Base-by-base conservation (phyloP, 2,329 filamentous ascomycete genomes). In the Paraphaeosphaeria minitans region DNA sequence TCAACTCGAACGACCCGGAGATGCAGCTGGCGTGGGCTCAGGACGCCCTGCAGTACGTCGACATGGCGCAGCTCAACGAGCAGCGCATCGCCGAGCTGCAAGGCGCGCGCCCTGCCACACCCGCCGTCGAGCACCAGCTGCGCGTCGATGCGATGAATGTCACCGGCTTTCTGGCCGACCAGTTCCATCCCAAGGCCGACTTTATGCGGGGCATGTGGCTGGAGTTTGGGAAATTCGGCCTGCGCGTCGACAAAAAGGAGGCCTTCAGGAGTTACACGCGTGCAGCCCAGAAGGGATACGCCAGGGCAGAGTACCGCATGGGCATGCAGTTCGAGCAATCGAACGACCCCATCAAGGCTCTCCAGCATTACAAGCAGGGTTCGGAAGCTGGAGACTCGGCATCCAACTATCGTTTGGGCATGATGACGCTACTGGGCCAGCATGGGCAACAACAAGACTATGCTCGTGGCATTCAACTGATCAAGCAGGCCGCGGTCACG, bases 311-410 rank as follows among this genome's bases (percentile, higher is more conserved):
- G 77, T 99, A 99, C 77, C 88, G 95, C 48, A 96, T 99, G 80
- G 95, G 95, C 62, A 99, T 98, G 94, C 90, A 97, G 57, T 98
- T 93, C 75, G 95, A 99, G 79, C 93, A 91, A 75, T 94, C 93
- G 4, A 96, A 96, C 72, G 94, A 99, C 71, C 89, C 93, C 60
- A 85, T 89, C 62, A 97, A 96, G 76, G 95, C 95, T 6, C 88
- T 97, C 71, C 88, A 89, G 70, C 93, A 98, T 77, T 99, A 98
- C 78, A 87, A 92, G 65, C 85, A 86, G 49, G 95, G 95, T 51
- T 88, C 95, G 51, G 85, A 87, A 51, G 81, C 89, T 66, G 88
- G 89, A 24, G 95, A 99, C 78, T 97, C 95, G 16, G 95, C 95
- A 3, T 93, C 93, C 5, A 89, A 87, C 73, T 90, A 89, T 70